Base-by-base conservation (phyloP, 257 asterid species). In the Nemophila menziesii region DNA sequence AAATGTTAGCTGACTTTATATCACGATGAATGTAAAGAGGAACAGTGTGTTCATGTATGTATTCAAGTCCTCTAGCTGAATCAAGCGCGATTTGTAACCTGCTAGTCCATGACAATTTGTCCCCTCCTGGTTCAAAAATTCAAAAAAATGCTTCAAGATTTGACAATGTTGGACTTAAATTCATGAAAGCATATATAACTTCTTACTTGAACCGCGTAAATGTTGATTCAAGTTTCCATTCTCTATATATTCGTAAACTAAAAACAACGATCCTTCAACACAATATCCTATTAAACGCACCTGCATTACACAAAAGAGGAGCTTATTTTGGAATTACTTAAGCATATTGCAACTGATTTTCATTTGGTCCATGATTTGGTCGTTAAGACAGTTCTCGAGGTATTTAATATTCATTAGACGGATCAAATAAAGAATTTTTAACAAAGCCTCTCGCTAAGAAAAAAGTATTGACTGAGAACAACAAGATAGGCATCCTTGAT, bases 21-120 rank as follows among this genome's bases (percentile, higher is more conserved):
- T 86, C 93, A 0, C 96, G 89, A 45, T 86, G 96, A 38, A 86
- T 81, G 41, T 86, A 86, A 33, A 81, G 74, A 2, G 92, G 96
- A 50, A 86, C 89, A 0, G 96, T 81, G 62, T 85, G 96, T 57
- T 81, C 96, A 20, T 85, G 96, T 36, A 85, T 86, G 75, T 86
- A 81, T 65, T 86, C 96, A 12, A 86, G 93, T 24, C 96, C 96
- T 80, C 96, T 71, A 3, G 96, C 96, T 1, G 96, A 79, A 67
- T 85, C 96, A 19, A 86, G 89, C 41, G 93, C 93, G 15, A 86
- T 76, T 68, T 78, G 85, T 53, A 86, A 65, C 72, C 96, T 73
- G 15, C 71, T 69, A 16, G 78, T 36, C 96, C 96, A 85, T 14
- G 79, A 39, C 58, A 85, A 57, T 15, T 80, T 72, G 37, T 65